These are phyloP conservation scores for Plasmodium gaboni DNA, from an alignment of 169 alveolate species.

Conservation along the genomic window DNA sequence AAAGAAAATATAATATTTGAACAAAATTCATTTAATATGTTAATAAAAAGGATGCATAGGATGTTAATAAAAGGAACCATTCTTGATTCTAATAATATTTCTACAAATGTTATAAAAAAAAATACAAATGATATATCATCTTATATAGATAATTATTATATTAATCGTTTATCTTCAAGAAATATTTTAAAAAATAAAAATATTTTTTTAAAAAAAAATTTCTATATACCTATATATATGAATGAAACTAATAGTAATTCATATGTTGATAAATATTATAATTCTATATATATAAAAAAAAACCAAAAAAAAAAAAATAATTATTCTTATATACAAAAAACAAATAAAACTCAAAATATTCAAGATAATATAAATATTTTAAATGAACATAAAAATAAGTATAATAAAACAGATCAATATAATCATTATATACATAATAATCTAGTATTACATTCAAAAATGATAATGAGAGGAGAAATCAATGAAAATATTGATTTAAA, in stretches of 20 bases:
- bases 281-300: constrained; percentile 15
- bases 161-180: constrained; percentile 20
- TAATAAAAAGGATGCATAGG: constrained; percentile 68
- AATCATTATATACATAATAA: constrained; percentile 54
- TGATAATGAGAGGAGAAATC: constrained; percentile 78
- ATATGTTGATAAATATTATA: constrained; percentile 5
- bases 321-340: background rate
- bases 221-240: constrained; percentile 41
- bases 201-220: background rate
- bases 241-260: constrained; percentile 31
- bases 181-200: constrained; percentile 3
- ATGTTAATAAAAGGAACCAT: constrained; percentile 56
- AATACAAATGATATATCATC: background rate
- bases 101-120: background rate
- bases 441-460: constrained; percentile 72
- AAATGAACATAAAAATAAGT: constrained; percentile 1
- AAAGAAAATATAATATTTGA: constrained; percentile 64
- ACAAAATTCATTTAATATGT: constrained; percentile 61
- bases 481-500: constrained; percentile 73
- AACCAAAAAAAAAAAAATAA: constrained; percentile 1
- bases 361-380: background rate
- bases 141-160: constrained; percentile 8
- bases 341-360: background rate
- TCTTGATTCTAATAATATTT: constrained; percentile 14
- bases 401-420: background rate